phyloP scores from a whole-genome alignment of 2,329 filamentous ascomycete genomes.

The Colletotrichum kahawae region DNA sequence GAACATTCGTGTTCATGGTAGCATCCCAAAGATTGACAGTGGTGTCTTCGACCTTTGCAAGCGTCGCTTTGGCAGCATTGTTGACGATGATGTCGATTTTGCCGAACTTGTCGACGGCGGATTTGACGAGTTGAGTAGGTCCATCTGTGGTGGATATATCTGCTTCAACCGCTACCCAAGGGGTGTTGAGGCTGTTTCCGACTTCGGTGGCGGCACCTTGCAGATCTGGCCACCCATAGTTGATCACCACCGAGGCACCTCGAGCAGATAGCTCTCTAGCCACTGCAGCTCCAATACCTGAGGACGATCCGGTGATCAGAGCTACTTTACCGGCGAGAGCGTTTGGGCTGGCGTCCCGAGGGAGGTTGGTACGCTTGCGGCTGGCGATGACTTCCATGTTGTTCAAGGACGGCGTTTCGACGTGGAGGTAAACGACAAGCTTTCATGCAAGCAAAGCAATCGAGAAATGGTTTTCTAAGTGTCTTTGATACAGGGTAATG shows the following conservation, averaged over 20 bases:
- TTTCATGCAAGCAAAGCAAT: not conserved
- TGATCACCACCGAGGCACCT: constrained; percentile 53
- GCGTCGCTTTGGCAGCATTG: constrained; percentile 40
- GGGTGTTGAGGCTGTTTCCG: constrained; percentile 23
- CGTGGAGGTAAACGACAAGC: not conserved
- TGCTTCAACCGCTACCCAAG: constrained; percentile 42
- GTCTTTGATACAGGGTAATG: not conserved
- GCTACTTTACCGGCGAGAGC: constrained; percentile 47
- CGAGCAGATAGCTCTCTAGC: constrained; percentile 46
- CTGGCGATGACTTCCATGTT: not conserved
- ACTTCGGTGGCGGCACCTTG: not conserved
- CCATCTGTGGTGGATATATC: constrained; percentile 43
- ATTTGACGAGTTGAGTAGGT: constrained; percentile 38
- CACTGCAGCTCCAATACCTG: constrained; percentile 51
- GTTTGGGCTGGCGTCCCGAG: not conserved
- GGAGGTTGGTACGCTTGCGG: not conserved
- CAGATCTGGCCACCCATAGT: constrained; percentile 45
- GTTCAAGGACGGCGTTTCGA: not conserved
- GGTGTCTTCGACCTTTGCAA: constrained; percentile 40
- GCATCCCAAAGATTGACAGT: constrained; percentile 42
- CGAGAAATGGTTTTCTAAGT: not conserved
- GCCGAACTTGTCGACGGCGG: constrained; percentile 37
- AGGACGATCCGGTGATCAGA: constrained; percentile 50
- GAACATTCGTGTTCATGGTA: constrained; percentile 45
- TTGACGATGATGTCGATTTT: constrained; percentile 45